These are phyloP conservation scores for Fusarium beomiforme DNA, from an alignment of 2,329 filamentous ascomycete genomes.

Conservation along the genomic window DNA sequence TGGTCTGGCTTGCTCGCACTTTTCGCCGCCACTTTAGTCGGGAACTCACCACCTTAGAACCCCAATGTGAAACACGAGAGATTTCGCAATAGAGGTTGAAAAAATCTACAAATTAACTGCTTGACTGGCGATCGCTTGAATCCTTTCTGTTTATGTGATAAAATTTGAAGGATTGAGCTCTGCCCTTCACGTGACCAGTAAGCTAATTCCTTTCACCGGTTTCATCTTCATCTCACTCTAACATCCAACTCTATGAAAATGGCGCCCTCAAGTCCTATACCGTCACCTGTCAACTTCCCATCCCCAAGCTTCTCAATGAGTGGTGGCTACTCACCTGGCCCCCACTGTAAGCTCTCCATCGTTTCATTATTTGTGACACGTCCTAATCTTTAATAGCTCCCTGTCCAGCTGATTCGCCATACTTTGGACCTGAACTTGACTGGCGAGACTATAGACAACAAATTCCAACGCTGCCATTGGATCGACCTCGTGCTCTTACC, in stretches of 20 bases:
- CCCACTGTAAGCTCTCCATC: neutral
- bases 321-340: neutral
- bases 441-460: neutral
- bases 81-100: neutral
- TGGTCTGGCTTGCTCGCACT: no score
- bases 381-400: neutral
- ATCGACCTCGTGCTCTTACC: neutral
- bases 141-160: no score
- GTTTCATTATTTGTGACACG: fast-evolving
- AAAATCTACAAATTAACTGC: no score
- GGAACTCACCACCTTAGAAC: neutral
- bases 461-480: neutral
- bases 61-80: neutral
- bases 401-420: neutral
- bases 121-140: no score
- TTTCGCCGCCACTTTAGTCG: no score
- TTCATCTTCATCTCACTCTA: neutral
- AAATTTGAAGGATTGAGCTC: no score
- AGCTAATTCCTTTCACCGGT: neutral
- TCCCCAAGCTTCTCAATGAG: neutral
- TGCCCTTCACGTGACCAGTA: neutral
- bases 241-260: neutral
- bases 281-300: neutral
- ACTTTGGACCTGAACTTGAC: neutral
- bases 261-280: neutral